These are phyloP conservation scores for Cryptomeria japonica DNA, from an alignment of 75 land plant species.

Conservation along the genomic window DNA sequence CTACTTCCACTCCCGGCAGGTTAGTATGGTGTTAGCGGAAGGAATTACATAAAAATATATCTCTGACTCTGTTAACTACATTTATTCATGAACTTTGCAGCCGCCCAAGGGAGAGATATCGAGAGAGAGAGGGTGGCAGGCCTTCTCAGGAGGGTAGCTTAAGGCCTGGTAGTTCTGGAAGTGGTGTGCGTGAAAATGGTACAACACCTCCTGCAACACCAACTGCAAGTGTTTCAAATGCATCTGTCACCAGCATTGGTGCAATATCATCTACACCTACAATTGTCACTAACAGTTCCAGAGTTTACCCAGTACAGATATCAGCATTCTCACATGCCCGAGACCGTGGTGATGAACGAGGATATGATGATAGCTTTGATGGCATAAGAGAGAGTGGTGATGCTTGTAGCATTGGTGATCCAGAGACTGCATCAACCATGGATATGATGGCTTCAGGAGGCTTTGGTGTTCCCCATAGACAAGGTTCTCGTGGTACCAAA, in stretches of 20 bases:
- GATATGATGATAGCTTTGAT: slow-evolving; percentile 59
- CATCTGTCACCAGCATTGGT: not conserved
- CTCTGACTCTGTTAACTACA: slow-evolving; percentile 5
- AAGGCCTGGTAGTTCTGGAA: slow-evolving; percentile 38
- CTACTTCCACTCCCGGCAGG: slow-evolving; percentile 60
- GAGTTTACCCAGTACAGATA: slow-evolving; percentile 45
- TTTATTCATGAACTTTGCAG: slow-evolving; percentile 27
- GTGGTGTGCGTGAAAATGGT: slow-evolving; percentile 47
- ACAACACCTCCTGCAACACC: slow-evolving; percentile 43
- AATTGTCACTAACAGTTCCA: slow-evolving; percentile 35
- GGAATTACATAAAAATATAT: not conserved
- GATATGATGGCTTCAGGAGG: slow-evolving; percentile 44
- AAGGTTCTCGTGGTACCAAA: slow-evolving; percentile 60
- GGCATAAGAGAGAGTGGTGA: slow-evolving; percentile 62
- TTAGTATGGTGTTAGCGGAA: slow-evolving; percentile 5
- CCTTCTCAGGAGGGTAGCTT: slow-evolving; percentile 45
- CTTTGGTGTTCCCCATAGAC: slow-evolving; percentile 53
- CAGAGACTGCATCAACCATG: slow-evolving; percentile 44
- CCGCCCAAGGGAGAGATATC: slow-evolving; percentile 79
- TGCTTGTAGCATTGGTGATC: slow-evolving; percentile 64
- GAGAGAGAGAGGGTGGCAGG: slow-evolving; percentile 72
- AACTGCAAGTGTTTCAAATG: slow-evolving; percentile 23
- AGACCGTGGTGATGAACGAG: slow-evolving; percentile 66
- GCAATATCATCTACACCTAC: slow-evolving; percentile 22
- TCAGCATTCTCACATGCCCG: slow-evolving; percentile 55